These are phyloP conservation scores for Aureobasidium sp. DNA, from an alignment of 2,329 filamentous ascomycete genomes.

Conservation along the genomic window DNA sequence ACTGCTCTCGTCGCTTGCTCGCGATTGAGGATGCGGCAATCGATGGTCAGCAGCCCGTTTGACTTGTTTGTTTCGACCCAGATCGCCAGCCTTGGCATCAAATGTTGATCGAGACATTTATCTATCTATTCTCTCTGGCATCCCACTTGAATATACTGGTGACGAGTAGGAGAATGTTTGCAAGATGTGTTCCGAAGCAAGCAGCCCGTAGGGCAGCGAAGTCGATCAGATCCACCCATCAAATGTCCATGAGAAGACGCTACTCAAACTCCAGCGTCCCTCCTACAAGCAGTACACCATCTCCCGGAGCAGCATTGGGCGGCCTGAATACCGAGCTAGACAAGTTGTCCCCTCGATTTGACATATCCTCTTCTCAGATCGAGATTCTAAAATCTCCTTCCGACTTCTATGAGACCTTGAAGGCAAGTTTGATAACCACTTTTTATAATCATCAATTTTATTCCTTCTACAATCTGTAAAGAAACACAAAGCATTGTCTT, in stretches of 20 bases:
- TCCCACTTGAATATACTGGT: not conserved
- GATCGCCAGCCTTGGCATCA: constrained; percentile 1
- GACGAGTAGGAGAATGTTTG: constrained; percentile 6
- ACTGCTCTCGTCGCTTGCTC: not conserved
- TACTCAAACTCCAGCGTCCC: constrained; percentile 8
- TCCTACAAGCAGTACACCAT: not conserved
- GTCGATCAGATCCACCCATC: not conserved
- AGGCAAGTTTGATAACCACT: constrained; percentile 47
- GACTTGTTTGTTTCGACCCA: not conserved
- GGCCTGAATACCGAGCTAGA: constrained; percentile 69
- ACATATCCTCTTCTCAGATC: constrained; percentile 72
- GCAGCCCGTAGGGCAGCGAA: not conserved
- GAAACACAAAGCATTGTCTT: not conserved
- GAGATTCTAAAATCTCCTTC: constrained; percentile 67
- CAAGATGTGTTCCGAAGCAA: constrained; percentile 6
- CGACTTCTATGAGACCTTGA: constrained; percentile 88
- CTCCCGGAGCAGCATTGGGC: constrained; percentile 33
- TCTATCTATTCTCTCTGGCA: not conserved
- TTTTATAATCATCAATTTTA: not conserved
- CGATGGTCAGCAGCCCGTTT: constrained; percentile 5
- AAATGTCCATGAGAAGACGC: not conserved
- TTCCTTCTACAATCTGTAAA: not conserved
- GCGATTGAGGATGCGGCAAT: constrained; percentile 3
- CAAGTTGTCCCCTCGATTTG: constrained; percentile 81
- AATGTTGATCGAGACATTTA: not conserved